These are phyloP conservation scores for Talaromyces islandicus DNA, from an alignment of 2,329 filamentous ascomycete species.

Conservation along the genomic window DNA sequence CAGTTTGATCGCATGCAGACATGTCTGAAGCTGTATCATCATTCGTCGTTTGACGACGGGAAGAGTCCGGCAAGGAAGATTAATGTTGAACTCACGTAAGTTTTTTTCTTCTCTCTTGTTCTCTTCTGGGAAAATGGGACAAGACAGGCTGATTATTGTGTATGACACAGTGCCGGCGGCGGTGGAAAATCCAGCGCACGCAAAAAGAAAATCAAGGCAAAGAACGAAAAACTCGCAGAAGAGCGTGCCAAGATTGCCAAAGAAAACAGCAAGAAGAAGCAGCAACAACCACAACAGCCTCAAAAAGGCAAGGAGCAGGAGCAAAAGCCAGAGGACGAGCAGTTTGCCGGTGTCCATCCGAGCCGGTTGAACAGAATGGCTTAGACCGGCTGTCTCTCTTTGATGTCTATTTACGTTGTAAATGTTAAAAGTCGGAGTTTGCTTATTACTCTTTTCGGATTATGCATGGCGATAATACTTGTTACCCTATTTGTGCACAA, in stretches of 20 bases:
- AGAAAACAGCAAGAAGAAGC: slow-evolving; percentile 33
- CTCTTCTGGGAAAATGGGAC: not conserved
- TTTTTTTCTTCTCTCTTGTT: slow-evolving; percentile 15
- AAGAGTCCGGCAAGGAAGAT: slow-evolving; percentile 62
- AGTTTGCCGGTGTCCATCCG: slow-evolving; percentile 36
- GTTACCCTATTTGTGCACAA: not conserved
- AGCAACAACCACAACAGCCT: slow-evolving; percentile 31
- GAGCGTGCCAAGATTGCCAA: slow-evolving; percentile 52
- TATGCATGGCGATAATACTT: not conserved
- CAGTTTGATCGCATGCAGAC: slow-evolving; percentile 87
- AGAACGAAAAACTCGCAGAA: slow-evolving; percentile 79
- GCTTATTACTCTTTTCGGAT: not conserved
- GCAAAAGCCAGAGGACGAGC: slow-evolving; percentile 21
- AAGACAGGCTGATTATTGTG: not conserved
- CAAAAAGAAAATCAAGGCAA: slow-evolving; percentile 70
- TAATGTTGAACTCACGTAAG: slow-evolving; percentile 85
- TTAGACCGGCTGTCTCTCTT: not conserved
- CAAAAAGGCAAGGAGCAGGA: slow-evolving; percentile 21
- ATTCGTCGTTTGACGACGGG: slow-evolving; percentile 64
- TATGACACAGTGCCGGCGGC: slow-evolving; percentile 62
- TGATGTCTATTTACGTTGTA: not conserved
- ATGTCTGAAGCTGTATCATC: slow-evolving; percentile 84
- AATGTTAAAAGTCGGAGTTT: not conserved
- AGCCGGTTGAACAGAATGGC: slow-evolving; percentile 36
- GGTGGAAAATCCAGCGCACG: slow-evolving; percentile 73